These are phyloP conservation scores for Conticribra weissflogii DNA, from an alignment of 108 stramenopile genomes.

Conservation along the genomic window DNA sequence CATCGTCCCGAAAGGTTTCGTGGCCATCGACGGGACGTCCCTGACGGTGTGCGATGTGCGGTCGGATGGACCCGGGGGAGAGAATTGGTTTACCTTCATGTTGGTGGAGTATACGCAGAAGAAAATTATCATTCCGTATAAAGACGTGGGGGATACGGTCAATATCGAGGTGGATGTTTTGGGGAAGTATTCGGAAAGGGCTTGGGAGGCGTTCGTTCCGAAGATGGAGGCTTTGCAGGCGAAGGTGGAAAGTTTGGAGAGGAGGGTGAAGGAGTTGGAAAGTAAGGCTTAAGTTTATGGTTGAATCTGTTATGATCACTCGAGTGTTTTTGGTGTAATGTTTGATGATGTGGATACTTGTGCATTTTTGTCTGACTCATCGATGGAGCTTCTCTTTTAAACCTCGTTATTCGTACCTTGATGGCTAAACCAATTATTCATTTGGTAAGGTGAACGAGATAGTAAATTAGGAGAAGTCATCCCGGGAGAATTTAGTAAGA, in stretches of 20 bases:
- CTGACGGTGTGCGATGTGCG: constrained; percentile 92
- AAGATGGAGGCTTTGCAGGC: constrained; percentile 85
- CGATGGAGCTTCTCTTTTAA: no score
- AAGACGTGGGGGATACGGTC: constrained; percentile 75
- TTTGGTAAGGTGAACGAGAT: no score
- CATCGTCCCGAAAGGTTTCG: constrained; percentile 98
- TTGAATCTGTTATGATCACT: background rate
- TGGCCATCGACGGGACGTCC: constrained; percentile 96
- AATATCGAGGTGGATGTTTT: constrained; percentile 98
- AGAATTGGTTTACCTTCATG: constrained; percentile 97
- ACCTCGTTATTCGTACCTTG: no score
- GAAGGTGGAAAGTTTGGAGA: constrained; percentile 71
- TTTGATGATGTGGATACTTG: background rate
- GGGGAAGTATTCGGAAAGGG: constrained; percentile 91
- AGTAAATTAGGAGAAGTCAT: background rate
- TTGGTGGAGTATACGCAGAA: constrained; percentile 98
- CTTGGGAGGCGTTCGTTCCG: constrained; percentile 74
- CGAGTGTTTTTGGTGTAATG: background rate
- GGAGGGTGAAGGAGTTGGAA: constrained; percentile 39
- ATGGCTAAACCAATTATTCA: no score
- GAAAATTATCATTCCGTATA: constrained; percentile 86
- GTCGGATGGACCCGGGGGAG: constrained; percentile 53
- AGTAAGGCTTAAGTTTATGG: constrained; percentile 8
- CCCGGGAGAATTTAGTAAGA: background rate
- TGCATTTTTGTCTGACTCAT: background rate